Conservation (phyloP, 2,329 filamentous ascomycete species). For the Lecanicillium sp. region DNA sequence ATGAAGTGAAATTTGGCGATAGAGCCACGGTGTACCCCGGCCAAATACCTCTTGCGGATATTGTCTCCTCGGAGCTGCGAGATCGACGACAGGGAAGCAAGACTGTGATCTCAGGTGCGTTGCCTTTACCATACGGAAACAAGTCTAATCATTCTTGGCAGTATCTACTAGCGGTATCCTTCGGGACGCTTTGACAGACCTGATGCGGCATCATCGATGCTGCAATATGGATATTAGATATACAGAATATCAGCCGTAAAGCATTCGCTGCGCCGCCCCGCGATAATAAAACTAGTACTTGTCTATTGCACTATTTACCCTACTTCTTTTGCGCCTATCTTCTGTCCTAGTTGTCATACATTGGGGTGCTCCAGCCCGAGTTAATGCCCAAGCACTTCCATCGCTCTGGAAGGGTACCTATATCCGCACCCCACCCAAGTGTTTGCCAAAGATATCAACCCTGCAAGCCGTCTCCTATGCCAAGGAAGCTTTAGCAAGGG, state of each 20-base stretch:
- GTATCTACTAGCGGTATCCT: background rate
- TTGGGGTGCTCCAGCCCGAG: too few species aligned
- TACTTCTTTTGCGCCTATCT: too few species aligned
- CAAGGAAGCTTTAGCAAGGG: slow-evolving; percentile 1
- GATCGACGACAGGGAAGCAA: background rate
- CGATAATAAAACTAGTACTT: too few species aligned
- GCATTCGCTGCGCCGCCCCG: background rate
- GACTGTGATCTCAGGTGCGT: slow-evolving; percentile 2
- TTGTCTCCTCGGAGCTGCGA: slow-evolving; percentile 1
- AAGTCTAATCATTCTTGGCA: background rate
- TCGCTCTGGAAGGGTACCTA: background rate
- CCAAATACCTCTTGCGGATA: slow-evolving; percentile 1
- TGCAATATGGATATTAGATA: slow-evolving; percentile 1
- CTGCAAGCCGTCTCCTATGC: slow-evolving; percentile 1
- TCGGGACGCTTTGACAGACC: background rate
- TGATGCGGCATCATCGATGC: background rate
- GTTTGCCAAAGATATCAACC: background rate
- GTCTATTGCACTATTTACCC: too few species aligned
- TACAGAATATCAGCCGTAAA: background rate
- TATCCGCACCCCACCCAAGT: background rate
- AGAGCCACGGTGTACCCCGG: background rate
- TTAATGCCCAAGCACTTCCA: too few species aligned
- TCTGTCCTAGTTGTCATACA: too few species aligned
- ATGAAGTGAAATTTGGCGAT: background rate
- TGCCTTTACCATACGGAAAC: background rate